Base-by-base conservation (phyloP, 352 stramenopile species). In the Thraustochytrium striatum region DNA sequence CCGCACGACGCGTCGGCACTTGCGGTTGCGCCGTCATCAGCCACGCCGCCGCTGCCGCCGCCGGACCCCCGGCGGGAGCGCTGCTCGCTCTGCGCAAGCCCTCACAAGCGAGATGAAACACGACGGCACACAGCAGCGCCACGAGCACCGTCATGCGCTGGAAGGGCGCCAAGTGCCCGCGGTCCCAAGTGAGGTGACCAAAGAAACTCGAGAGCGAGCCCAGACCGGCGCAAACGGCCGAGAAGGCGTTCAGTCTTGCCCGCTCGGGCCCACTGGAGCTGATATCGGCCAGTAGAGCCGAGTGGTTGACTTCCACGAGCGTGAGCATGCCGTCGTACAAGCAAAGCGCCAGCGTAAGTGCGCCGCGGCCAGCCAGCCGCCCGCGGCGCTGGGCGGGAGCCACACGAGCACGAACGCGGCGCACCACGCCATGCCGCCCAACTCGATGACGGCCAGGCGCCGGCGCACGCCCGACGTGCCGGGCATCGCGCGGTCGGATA, bases 241-340 rank as follows among this genome's bases (percentile, higher is more conserved):
- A 82, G 69, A 32, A 81, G 9, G 57, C 57, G 47, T 82, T 82
- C 9, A 57, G 9, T 1, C 43, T 69, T 38, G 78, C 78, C 7
- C 78, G 39, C 36, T 81, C 78, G 8, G 3, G 52, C 8, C 9
- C n/a, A 41, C 44, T 36, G 21, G 32, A 28, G 2, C 69, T 81
- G n/a, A 82, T 81, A 9, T 82, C 78, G 21, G 78, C 53, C 11
- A 82, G 57, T 21, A 82, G 39, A 8, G 78, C 78, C 3, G 7
- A n/a, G 78, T 82, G 78, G 50, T 82, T 82, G 0, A 82, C 78
- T 41, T 82, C 78, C n/a, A 82, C 78, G 3, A 59, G 36, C 16
- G 78, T 81, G 16, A 82, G 78, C 32, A 57, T 59, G n/a, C 69
- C 78, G 43, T 82, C 78, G 55, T 82, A 82, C 11, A 82, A 21